phyloP scores from a whole-genome alignment of 257 asterid genomes.

The Solanum virginianum region DNA sequence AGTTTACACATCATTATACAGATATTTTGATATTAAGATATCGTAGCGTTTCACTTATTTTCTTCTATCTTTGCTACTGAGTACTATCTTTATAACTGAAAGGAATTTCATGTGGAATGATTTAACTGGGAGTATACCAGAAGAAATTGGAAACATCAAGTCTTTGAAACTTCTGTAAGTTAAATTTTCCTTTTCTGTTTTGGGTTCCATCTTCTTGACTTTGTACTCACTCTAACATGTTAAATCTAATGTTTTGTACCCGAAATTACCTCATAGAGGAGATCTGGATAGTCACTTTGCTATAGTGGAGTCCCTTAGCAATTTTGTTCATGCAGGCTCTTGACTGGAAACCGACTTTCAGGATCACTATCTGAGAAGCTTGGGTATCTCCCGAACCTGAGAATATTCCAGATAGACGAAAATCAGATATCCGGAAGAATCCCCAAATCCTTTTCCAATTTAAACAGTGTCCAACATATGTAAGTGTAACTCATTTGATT shows the following conservation, averaged over 20 bases:
- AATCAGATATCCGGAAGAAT: slow-evolving; percentile 36
- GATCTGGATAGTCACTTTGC: not conserved
- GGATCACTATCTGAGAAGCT: slow-evolving; percentile 33
- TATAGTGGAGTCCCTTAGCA: not conserved
- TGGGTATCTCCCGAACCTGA: slow-evolving; percentile 19
- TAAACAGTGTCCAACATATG: slow-evolving; percentile 26
- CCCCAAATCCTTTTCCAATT: slow-evolving; percentile 24
- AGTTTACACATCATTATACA: not conserved
- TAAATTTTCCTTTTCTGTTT: not conserved
- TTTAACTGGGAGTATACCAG: slow-evolving; percentile 28
- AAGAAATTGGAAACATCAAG: slow-evolving; percentile 26
- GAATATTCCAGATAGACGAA: slow-evolving; percentile 32
- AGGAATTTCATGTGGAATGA: slow-evolving; percentile 47
- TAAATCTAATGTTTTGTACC: not conserved
- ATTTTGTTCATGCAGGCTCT: slow-evolving; percentile 20
- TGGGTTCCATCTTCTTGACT: not conserved
- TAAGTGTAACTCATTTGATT: slow-evolving; percentile 1
- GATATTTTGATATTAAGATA: not conserved
- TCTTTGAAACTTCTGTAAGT: slow-evolving; percentile 26
- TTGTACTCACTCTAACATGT: not conserved
- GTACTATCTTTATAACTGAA: not conserved
- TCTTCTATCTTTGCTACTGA: not conserved
- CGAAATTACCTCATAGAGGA: not conserved
- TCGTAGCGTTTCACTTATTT: not conserved
- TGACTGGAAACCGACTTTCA: slow-evolving; percentile 31